These are phyloP conservation scores for Rhizodiscina lignyota DNA, from an alignment of 495 filamentous ascomycete species.

Conservation along the genomic window DNA sequence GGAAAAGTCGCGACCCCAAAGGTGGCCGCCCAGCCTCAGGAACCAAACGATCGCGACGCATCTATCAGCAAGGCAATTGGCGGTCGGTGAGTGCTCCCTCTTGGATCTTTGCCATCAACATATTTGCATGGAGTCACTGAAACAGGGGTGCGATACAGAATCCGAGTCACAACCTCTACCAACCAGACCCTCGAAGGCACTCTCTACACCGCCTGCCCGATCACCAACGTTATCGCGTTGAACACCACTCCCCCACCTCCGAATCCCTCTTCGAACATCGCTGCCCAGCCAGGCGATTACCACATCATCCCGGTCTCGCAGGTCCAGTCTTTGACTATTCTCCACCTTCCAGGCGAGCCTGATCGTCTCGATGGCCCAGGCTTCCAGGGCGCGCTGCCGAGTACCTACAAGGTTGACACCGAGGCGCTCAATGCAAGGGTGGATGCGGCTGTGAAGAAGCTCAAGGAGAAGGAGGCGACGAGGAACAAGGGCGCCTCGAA, in stretches of 20 bases:
- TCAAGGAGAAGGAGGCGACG: conserved; percentile 36
- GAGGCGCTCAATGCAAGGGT: conserved; percentile 36
- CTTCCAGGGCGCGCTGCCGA: conserved; percentile 15
- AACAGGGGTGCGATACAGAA: too few species aligned
- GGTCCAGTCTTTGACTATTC: conserved; percentile 40
- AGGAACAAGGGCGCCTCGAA: conserved; percentile 45
- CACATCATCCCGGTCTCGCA: conserved; percentile 47
- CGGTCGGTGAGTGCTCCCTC: too few species aligned
- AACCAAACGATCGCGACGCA: too few species aligned
- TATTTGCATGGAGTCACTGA: too few species aligned
- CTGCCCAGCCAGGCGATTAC: conserved; percentile 36
- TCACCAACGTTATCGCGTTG: conserved; percentile 48
- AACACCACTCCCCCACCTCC: conserved; percentile 27
- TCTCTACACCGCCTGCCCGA: conserved; percentile 49
- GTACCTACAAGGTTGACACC: conserved; percentile 27
- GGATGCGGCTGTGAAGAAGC: conserved; percentile 31
- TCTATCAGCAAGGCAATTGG: too few species aligned
- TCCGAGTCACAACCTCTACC: conserved; percentile 42
- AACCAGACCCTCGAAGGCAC: conserved; percentile 40
- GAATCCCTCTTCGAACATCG: conserved; percentile 23
- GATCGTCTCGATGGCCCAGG: conserved; percentile 8
- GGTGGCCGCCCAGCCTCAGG: too few species aligned
- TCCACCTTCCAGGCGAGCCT: conserved; percentile 17
- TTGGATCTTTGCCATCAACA: too few species aligned
- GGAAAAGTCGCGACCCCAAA: too few species aligned